Evolutionary conservation across 768 basidiomycete species (phyloP).

Genomic region (Tephrocybe sp.): DNA sequence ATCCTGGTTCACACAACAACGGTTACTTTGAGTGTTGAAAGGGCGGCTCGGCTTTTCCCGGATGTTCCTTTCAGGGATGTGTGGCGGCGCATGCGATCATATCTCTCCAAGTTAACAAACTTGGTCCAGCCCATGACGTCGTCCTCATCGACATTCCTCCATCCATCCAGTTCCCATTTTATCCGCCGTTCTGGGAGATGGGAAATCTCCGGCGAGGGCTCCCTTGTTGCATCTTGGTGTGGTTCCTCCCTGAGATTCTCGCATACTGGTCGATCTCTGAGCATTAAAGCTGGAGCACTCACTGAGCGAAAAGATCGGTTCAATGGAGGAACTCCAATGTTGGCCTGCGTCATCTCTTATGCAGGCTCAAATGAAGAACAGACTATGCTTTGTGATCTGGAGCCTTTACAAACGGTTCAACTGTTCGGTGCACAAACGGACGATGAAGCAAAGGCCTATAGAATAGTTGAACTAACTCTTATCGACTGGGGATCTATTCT

Average conservation of each 20-base stretch:
- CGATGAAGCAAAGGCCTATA: not conserved
- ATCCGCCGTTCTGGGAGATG: slow-evolving; percentile 7
- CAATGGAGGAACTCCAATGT: slow-evolving; percentile 12
- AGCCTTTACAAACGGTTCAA: slow-evolving; percentile 3
- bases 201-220: not conserved
- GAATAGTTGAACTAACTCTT: slow-evolving; percentile 5
- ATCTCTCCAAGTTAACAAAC: no score
- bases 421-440: not conserved
- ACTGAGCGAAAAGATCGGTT: slow-evolving; percentile 8
- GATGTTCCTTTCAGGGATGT: no score
- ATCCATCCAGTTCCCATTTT: not conserved
- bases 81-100: not conserved
- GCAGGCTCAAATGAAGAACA: not conserved
- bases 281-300: slow-evolving; percentile 2
- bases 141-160: not conserved
- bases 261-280: slow-evolving; percentile 3
- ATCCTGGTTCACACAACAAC: no score
- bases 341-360: slow-evolving; percentile 6
- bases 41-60: no score
- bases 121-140: no score
- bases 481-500: slow-evolving; percentile 11
- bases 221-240: slow-evolving; percentile 8
- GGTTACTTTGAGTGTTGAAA: no score
- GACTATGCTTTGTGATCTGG: not conserved
- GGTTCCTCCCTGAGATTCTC: slow-evolving; percentile 7